These are phyloP conservation scores for Annona cherimola DNA, from an alignment of 164 flowering plant genomes.

Conservation along the genomic window DNA sequence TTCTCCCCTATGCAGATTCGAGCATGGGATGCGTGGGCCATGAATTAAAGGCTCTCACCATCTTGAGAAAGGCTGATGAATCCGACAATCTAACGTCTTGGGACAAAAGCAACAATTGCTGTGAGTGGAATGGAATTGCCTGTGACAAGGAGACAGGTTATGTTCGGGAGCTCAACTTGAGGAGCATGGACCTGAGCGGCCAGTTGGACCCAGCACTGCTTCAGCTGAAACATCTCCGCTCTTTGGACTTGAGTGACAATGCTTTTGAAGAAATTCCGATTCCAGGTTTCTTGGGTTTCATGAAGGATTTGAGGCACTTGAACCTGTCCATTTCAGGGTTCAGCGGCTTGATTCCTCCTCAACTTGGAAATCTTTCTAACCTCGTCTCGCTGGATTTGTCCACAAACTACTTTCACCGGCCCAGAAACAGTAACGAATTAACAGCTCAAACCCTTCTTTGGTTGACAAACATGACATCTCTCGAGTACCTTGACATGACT, in stretches of 20 bases:
- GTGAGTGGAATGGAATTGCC: conserved; percentile 2
- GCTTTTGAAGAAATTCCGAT: conserved; percentile 2
- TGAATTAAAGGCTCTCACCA: conserved; percentile 3
- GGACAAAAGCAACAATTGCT: neutral
- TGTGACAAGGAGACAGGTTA: neutral
- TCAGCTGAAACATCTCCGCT: conserved; percentile 1
- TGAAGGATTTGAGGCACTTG: conserved; percentile 1
- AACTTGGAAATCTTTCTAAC: conserved; percentile 13
- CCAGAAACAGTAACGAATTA: no score
- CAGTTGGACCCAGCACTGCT: neutral
- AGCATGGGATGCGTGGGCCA: neutral
- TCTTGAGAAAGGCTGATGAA: neutral
- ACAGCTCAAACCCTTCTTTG: conserved; percentile 6
- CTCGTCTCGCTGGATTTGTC: neutral
- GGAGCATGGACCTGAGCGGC: neutral
- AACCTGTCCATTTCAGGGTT: neutral
- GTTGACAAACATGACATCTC: conserved; percentile 5
- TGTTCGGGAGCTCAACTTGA: conserved; percentile 3
- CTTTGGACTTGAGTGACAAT: conserved; percentile 2
- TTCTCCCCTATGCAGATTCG: neutral
- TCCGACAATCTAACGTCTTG: conserved; percentile 1
- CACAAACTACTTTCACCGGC: neutral
- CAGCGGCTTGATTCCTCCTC: neutral
- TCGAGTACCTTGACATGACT: conserved; percentile 8
- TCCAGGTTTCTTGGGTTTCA: neutral